A percentile compares a stretch with the other conserved stretches of the same genome.
These are phyloP conservation scores for Suillus subaureus DNA, from an alignment of 768 basidiomycete genomes.

Conservation along the genomic window DNA sequence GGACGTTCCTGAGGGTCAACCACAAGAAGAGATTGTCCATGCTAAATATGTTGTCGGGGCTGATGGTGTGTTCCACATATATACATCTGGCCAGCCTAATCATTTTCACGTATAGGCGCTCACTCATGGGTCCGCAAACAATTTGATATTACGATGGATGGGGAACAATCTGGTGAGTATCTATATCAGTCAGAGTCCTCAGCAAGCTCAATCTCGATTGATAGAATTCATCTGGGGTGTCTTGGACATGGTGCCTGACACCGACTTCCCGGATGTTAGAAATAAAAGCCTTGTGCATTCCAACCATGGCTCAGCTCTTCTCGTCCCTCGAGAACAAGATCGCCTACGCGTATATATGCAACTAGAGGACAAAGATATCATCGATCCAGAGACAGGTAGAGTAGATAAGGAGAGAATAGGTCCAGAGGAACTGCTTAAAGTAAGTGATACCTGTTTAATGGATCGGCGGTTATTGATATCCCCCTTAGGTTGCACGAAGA, in stretches of 20 bases:
- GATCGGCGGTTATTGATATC: neutral
- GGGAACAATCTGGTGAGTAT: constrained; percentile 57
- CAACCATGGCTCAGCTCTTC: constrained; percentile 48
- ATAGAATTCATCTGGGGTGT: constrained; percentile 48
- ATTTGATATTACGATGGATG: constrained; percentile 70
- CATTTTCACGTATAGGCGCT: constrained; percentile 50
- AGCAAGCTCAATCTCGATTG: neutral
- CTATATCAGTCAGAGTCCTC: neutral
- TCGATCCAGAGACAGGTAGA: constrained; percentile 41
- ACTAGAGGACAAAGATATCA: constrained; percentile 41
- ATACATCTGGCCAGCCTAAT: neutral
- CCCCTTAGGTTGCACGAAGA: constrained; percentile 39
- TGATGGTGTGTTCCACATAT: constrained; percentile 51
- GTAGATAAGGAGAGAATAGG: constrained; percentile 42
- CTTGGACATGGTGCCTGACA: constrained; percentile 47
- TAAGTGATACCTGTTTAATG: constrained; percentile 14
- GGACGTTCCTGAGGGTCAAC: constrained; percentile 32
- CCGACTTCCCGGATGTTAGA: constrained; percentile 58
- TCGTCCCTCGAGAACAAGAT: constrained; percentile 54
- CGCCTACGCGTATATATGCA: constrained; percentile 55
- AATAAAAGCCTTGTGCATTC: constrained; percentile 53
- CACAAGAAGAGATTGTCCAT: constrained; percentile 55
- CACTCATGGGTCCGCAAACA: constrained; percentile 82
- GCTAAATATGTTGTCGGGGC: constrained; percentile 79
- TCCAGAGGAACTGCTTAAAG: constrained; percentile 42